Conservation (phyloP, 2,329 filamentous ascomycete genomes). For the Clarireedia paspali region DNA sequence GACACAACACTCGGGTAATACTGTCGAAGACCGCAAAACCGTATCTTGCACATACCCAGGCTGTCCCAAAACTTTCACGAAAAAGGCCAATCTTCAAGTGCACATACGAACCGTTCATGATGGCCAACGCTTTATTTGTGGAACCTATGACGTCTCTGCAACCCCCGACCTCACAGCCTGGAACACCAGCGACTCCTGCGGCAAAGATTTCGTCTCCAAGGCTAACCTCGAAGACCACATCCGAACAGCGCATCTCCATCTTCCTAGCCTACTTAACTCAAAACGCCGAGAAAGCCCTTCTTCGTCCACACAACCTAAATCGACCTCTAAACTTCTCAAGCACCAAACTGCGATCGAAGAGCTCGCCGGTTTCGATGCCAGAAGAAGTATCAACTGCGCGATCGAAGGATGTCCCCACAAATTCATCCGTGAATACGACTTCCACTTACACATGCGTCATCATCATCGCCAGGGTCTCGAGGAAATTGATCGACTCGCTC, state of each 20-base stretch:
- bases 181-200: slow-evolving; percentile 62
- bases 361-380: slow-evolving; percentile 44
- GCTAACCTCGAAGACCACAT: slow-evolving; percentile 76
- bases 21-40: slow-evolving; percentile 55
- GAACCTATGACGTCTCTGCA: slow-evolving; percentile 52
- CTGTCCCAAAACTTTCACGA: slow-evolving; percentile 73
- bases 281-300: slow-evolving; percentile 28
- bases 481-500: neutral
- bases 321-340: neutral
- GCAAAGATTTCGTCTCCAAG: slow-evolving; percentile 68
- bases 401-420: slow-evolving; percentile 41
- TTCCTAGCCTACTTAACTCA: slow-evolving; percentile 35
- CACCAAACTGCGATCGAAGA: slow-evolving; percentile 32
- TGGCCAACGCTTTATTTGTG: slow-evolving; percentile 72
- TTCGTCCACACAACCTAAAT: neutral
- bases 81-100: slow-evolving; percentile 71
- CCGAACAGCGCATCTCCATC: slow-evolving; percentile 70
- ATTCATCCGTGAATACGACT: slow-evolving; percentile 50
- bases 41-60: slow-evolving; percentile 58
- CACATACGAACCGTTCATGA: slow-evolving; percentile 75
- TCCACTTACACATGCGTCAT: slow-evolving; percentile 46
- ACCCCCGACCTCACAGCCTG: slow-evolving; percentile 55
- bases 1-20: slow-evolving; percentile 59
- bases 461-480: slow-evolving; percentile 27
- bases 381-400: slow-evolving; percentile 43